These are phyloP conservation scores for Gossypium herbaceum DNA, from an alignment of 345 rosid species.

Conservation along the genomic window DNA sequence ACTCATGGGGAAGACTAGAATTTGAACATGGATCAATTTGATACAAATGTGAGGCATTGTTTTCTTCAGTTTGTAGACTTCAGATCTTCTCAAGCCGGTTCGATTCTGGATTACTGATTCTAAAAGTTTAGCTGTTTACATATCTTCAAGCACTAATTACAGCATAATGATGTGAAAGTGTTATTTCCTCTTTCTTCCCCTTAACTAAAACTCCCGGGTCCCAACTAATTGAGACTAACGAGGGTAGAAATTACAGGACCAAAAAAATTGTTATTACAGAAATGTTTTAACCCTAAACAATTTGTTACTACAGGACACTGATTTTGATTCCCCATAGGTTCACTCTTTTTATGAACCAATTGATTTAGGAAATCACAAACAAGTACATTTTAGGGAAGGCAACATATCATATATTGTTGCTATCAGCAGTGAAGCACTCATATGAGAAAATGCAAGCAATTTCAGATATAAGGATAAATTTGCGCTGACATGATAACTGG, in stretches of 20 bases:
- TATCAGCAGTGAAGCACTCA: background rate
- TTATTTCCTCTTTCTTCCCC: background rate
- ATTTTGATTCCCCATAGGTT: background rate
- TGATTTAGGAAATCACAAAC: background rate
- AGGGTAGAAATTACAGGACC: background rate
- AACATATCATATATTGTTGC: background rate
- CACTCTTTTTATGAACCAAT: background rate
- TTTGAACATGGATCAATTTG: background rate
- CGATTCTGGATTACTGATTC: background rate
- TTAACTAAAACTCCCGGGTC: background rate
- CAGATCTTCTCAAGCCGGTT: background rate
- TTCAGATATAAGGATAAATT: background rate
- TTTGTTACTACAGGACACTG: background rate
- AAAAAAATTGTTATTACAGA: background rate
- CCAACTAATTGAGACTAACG: background rate
- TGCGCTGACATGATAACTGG: background rate
- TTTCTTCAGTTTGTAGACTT: background rate
- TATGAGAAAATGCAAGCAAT: conserved; percentile 6
- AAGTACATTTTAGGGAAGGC: background rate
- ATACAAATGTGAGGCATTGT: background rate
- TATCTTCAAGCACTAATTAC: background rate
- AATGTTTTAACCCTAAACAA: background rate
- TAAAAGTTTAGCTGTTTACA: background rate
- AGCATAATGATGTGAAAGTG: background rate
- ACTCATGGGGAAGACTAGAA: background rate